phyloP scores from a whole-genome alignment of 2,329 filamentous ascomycete species.

The Aspergillus brasiliensis region DNA sequence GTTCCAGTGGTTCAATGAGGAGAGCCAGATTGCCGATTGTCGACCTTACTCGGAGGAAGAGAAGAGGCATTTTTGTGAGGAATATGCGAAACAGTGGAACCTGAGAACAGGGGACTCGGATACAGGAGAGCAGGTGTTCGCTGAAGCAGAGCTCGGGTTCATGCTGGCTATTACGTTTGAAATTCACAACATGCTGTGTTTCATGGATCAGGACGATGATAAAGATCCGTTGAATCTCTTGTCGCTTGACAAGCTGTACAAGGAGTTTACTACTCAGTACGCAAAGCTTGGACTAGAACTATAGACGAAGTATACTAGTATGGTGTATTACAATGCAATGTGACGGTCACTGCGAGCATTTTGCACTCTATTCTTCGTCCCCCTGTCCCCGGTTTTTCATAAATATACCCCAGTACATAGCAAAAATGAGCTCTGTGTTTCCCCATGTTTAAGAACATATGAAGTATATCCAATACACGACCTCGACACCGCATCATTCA shows the following conservation, averaged over 20 bases:
- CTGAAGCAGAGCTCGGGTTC: not conserved
- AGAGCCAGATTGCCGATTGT: not conserved
- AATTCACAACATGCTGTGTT: not conserved
- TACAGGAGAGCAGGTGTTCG: not conserved
- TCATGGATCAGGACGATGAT: not conserved
- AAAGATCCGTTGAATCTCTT: not conserved
- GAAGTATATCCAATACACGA: too few relatives aligned
- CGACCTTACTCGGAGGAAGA: not conserved
- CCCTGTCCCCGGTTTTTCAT: too few relatives aligned
- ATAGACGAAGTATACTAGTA: too few relatives aligned
- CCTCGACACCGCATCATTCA: too few relatives aligned
- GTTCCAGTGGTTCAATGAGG: not conserved
- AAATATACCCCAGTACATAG: too few relatives aligned
- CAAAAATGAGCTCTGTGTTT: too few relatives aligned
- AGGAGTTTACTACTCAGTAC: not conserved
- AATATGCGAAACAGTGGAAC: not conserved
- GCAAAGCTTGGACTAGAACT: not conserved
- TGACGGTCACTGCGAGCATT: too few relatives aligned
- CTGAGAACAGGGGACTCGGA: not conserved
- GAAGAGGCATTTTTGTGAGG: not conserved
- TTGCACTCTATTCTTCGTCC: too few relatives aligned
- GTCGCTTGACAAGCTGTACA: not conserved
- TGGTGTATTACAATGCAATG: fast-evolving
- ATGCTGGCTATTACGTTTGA: not conserved
- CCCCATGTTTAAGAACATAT: fast-evolving